Percentiles rank a stretch among this genome's conserved stretches.
Evolutionary conservation across 108 stramenopile species (phyloP).

Genomic region (Cylindrotheca closterium): DNA sequence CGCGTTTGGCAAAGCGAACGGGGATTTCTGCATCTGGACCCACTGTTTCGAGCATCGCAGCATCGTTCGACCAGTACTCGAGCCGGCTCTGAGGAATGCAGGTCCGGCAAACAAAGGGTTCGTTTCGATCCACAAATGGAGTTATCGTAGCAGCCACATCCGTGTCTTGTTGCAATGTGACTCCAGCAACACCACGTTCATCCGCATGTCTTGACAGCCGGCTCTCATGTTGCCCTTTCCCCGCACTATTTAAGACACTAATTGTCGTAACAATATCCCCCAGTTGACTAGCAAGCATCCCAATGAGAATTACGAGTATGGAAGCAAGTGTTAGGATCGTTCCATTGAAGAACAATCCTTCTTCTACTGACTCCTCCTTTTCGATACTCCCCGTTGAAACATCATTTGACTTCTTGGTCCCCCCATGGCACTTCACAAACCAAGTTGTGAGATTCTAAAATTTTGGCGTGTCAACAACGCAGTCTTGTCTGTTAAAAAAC

Average conservation of each 20-base stretch:
- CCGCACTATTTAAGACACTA: no score
- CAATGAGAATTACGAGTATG: not conserved
- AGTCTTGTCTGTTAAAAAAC: no score
- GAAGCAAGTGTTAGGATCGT: not conserved
- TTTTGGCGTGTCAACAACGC: no score
- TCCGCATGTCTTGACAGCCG: no score
- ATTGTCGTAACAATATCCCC: not conserved
- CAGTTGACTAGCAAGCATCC: not conserved
- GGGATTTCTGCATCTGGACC: not conserved
- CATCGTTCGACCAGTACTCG: not conserved
- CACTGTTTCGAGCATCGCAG: not conserved
- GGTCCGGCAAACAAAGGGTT: conserved; percentile 11
- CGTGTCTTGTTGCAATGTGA: not conserved
- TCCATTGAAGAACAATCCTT: not conserved
- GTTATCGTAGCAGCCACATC: not conserved
- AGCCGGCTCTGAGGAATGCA: not conserved
- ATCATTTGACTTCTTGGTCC: no score
- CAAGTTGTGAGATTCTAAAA: no score
- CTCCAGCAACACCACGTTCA: not conserved
- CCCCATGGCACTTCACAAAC: no score
- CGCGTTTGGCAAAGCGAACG: not conserved
- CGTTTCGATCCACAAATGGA: conserved; percentile 15
- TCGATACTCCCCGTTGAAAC: no score
- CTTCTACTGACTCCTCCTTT: not conserved
- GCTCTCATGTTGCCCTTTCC: no score